Conservation (phyloP, 73 alveolate species). For the Blepharisma stoltei region DNA sequence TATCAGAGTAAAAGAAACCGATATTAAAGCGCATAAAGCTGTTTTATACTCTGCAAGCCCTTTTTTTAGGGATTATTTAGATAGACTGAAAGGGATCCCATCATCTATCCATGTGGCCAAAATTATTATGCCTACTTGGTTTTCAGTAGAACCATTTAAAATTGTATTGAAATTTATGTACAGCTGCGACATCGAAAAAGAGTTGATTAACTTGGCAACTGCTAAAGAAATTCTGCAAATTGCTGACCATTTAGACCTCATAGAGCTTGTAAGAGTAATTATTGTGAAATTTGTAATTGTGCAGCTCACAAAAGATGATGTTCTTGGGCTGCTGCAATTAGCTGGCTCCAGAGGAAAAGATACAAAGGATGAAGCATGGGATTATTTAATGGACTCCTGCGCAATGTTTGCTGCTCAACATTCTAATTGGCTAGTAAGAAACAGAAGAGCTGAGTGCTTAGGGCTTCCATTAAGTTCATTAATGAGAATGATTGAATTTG, state of each 20-base stretch:
- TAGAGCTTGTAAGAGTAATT: not conserved
- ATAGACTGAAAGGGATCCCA: not conserved
- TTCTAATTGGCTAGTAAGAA: constrained; percentile 7
- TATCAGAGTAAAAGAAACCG: constrained; percentile 6
- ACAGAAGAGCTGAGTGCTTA: constrained; percentile 4
- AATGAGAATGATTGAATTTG: not conserved
- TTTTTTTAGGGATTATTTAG: not conserved
- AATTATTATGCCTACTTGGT: constrained; percentile 9
- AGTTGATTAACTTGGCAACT: not conserved
- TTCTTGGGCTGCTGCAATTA: not conserved
- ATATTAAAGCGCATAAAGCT: constrained; percentile 23
- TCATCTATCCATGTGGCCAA: not conserved
- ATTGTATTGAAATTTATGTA: constrained; percentile 21
- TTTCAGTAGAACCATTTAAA: constrained; percentile 20
- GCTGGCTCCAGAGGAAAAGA: constrained; percentile 6
- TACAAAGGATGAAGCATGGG: constrained; percentile 7
- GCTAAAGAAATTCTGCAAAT: not conserved
- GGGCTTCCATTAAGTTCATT: not conserved
- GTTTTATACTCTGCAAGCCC: not conserved
- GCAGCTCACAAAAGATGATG: constrained; percentile 10
- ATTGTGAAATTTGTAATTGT: not conserved
- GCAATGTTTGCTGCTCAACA: not conserved
- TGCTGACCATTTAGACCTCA: not conserved
- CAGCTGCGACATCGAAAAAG: not conserved
- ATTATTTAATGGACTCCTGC: not conserved